Percentiles rank a stretch among this genome's conserved stretches.
These are phyloP conservation scores for Phytophthora tentaculata DNA, from an alignment of 352 stramenopile genomes.

Conservation along the genomic window DNA sequence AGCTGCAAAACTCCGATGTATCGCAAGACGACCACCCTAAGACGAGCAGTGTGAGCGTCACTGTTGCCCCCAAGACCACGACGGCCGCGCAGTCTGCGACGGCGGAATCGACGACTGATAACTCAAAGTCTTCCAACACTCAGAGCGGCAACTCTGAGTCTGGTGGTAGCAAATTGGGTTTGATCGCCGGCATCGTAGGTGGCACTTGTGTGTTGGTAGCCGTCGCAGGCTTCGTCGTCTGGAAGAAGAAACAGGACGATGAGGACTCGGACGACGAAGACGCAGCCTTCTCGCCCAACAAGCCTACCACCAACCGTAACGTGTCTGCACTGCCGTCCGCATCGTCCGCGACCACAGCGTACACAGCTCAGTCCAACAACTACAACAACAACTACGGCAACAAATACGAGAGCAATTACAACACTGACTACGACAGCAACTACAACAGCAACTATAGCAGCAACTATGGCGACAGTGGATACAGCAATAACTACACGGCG, in stretches of 20 bases:
- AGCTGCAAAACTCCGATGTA: constrained; percentile 20
- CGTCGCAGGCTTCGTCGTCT: constrained; percentile 64
- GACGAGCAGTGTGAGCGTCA: constrained; percentile 25
- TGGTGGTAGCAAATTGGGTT: constrained; percentile 40
- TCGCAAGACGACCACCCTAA: constrained; percentile 22
- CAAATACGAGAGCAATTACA: constrained; percentile 21
- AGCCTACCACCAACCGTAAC: constrained; percentile 16
- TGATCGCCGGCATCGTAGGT: constrained; percentile 62
- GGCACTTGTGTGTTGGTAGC: constrained; percentile 50
- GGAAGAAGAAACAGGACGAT: constrained; percentile 61
- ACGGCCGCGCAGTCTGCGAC: constrained; percentile 36
- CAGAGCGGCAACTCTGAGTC: constrained; percentile 31
- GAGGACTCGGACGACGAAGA: constrained; percentile 72
- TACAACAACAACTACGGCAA: constrained; percentile 19
- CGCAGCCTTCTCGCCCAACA: constrained; percentile 36
- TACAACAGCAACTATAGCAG: constrained; percentile 18
- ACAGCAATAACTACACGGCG: constrained; percentile 25
- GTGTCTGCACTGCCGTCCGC: constrained; percentile 29
- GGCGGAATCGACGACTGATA: constrained; percentile 27
- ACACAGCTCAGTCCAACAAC: constrained; percentile 32
- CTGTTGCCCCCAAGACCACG: constrained; percentile 22
- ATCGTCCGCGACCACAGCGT: constrained; percentile 33
- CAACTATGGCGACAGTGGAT: constrained; percentile 21
- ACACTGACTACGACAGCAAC: constrained; percentile 15
- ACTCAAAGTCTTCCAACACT: constrained; percentile 41